A percentile compares a stretch with the other conserved stretches of the same genome.
These are phyloP conservation scores for Trypanosoma mega DNA, from an alignment of 208 protist genomes.

Conservation along the genomic window DNA sequence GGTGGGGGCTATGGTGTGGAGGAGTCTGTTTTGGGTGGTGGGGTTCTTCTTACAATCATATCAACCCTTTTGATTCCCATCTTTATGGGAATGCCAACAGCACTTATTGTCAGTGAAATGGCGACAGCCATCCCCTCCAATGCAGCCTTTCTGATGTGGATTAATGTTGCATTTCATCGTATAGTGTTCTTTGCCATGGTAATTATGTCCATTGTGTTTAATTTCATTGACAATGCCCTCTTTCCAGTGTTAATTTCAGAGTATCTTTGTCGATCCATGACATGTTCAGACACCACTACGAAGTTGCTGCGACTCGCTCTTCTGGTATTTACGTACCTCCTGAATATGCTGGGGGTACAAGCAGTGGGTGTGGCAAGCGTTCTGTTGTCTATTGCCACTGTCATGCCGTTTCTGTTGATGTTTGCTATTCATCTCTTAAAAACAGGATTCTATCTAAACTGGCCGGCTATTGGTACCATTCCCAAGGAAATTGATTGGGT, in stretches of 20 bases:
- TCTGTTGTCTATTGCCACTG: slow-evolving; percentile 48
- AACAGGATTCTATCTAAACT: slow-evolving; percentile 69
- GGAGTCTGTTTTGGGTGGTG: slow-evolving; percentile 78
- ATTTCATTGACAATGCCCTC: slow-evolving; percentile 73
- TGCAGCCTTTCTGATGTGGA: slow-evolving; percentile 77
- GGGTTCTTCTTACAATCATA: slow-evolving; percentile 58
- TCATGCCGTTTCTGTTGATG: slow-evolving; percentile 62
- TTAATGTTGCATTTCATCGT: slow-evolving; percentile 59
- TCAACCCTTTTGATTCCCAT: slow-evolving; percentile 71
- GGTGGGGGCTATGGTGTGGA: slow-evolving; percentile 79
- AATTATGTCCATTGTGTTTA: slow-evolving; percentile 59
- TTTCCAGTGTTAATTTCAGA: slow-evolving; percentile 83
- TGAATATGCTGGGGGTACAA: slow-evolving; percentile 72
- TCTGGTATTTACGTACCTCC: slow-evolving; percentile 42
- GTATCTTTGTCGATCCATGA: slow-evolving; percentile 58
- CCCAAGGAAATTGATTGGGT: slow-evolving; percentile 60
- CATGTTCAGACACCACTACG: slow-evolving; percentile 26
- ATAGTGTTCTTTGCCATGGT: slow-evolving; percentile 66
- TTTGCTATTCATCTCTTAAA: slow-evolving; percentile 56
- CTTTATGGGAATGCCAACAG: slow-evolving; percentile 61
- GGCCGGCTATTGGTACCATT: slow-evolving; percentile 60
- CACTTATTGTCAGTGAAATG: slow-evolving; percentile 74
- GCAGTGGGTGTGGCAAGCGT: slow-evolving; percentile 63
- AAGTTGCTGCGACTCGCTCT: slow-evolving; percentile 47
- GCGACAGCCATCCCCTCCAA: slow-evolving; percentile 74